Base-by-base conservation (phyloP, 83 land plant species). In the Picea abies region DNA sequence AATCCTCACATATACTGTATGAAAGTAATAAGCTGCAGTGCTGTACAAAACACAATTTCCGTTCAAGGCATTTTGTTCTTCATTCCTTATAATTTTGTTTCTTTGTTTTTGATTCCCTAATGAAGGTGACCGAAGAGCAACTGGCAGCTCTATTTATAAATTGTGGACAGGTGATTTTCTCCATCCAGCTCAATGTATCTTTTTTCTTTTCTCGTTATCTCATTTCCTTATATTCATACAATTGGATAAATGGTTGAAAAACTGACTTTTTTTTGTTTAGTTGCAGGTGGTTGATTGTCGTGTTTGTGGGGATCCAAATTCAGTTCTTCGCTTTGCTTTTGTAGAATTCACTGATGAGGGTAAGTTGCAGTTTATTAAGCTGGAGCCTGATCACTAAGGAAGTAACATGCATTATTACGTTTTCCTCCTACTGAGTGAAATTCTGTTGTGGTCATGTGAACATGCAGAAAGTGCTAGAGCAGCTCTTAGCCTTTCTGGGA, bases 271-370 rank as follows among this genome's bases (percentile, higher is more conserved):
- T 81, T 81, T 66, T 71, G 66, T 79, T 39, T 76, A 79, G 17
- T 64, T 81, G 78, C 85, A 92, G 94, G 93, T 92, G 82, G 90
- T 92, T 66, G 94, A 92, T 84, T 92, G 94, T 56, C 94, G 93
- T 58, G 90, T 92, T 56, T 92, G 94, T 80, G 94, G 94, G 23
- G 94, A 92, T 83, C 94, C 94, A 60, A 90, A 92, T 79, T 92
- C 94, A 11, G 90, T 90, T 56, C 89, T 92, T 56, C 88, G 93
- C n/a, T 92, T 92, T 86, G 93, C 93, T 20, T 91, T 91, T 84
- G 90, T 91, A 79, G 93, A 91, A 79, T 91, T 91, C 66, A 85
- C 89, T 49, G 94, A 92, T 84, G 93, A 92, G 84, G 93, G 94
- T 92, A 89, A 78, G 76, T 29, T 19, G 58, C 58, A 56, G 58